Base-by-base conservation (phyloP, 2,329 filamentous ascomycete species). In the Cercospora sp. region DNA sequence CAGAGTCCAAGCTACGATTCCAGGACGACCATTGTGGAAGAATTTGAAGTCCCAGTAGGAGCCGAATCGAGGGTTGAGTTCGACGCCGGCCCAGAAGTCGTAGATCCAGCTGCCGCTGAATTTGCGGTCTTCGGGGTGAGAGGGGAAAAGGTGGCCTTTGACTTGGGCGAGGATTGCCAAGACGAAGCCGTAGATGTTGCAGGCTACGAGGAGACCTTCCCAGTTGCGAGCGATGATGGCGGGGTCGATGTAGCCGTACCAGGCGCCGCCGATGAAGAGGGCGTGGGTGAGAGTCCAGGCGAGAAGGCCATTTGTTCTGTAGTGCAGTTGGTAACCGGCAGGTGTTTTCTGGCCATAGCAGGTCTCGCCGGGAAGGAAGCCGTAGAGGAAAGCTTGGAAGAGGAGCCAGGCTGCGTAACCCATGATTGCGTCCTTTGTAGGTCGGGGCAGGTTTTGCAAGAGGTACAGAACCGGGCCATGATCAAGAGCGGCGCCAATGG, bases 1-100 rank as follows among this genome's bases (percentile, higher is more conserved):
- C 48, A 72, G 45, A 16, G 70, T 70, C 70, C 70, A 75, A 73
- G 65, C 69, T 5, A 68, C 64, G 53, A 70, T 70, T 12, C 69
- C 66, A 23, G 65, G 60, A 7, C 69, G 66, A 20, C 69, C 62
- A 18, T 70, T 70, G 64, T 70, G 69, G 64, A 70, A 70, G 42
- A 70, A 70, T 53, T 70, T 70, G 42, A 70, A 48, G 42, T 68
- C 69, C 31, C 65, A 67, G 36, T 65, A 61, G 13, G 67, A 45
- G 13, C 69, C 69, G 33, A 70, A 62, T 53, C 69, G 69, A 5
- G 69, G 69, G 59, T 70, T 70, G 23, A 70, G 64, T 53, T 70
- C 69, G 16, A 72, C 67, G n/a, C 70, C 70, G 16, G 65, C 63
- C 64, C 65, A 72, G 63, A 70, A 70, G 55, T 72, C 69, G 55